Evolutionary conservation across 192 early-diverging fungal genomes (phyloP), one percentile per base, ranked within the genome.

Genomic region (Gigaspora rosea): DNA sequence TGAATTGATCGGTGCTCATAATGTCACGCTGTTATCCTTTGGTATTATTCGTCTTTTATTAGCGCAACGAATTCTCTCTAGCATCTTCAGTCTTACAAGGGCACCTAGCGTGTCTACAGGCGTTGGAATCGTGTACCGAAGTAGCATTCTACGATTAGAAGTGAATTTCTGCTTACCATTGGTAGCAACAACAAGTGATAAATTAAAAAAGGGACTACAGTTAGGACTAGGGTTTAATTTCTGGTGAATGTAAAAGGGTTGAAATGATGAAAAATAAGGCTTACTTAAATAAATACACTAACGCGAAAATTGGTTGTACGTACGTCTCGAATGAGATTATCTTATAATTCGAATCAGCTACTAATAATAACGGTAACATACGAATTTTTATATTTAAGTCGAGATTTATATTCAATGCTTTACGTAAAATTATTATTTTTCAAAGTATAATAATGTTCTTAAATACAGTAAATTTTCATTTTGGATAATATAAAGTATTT

Each of bases 101-200:
- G 85, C 88, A 9, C 94, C 96, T 9, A 92, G 90, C 50, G 86
- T 92, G 3, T 87, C 94, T 1, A 86, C 88, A 1, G 96, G 97
- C 16, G 68, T 95, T 16, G 97, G 97, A 57, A 84, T 99, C 41
- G 92, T 92, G 11, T 94, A 94, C 46, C 90, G 90, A 51, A 96
- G 97, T 80, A 92, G 91, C 68, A 88, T 94, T 52, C 88, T 95
- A 52, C 88, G 96, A 15, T 87, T 95, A 3, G 97, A 99, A 83
- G 80, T 99, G 27, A 98, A 97, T 79, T 95, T 91, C 78, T 94
- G 94, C 78, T 67, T 97, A 32, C 97, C 97, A 16, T 69, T 95
- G 33, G 82, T 87, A 10, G 90, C 88, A 7, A 79, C 89, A 32
- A 75, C 80, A 48, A 82, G 86, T 49, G 94, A 95, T 80, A 84